Percentiles rank a stretch among this genome's conserved stretches.
Evolutionary conservation across 1,139 yeast genomes (phyloP).

Genomic region (Lodderomyces jiufengensis): DNA sequence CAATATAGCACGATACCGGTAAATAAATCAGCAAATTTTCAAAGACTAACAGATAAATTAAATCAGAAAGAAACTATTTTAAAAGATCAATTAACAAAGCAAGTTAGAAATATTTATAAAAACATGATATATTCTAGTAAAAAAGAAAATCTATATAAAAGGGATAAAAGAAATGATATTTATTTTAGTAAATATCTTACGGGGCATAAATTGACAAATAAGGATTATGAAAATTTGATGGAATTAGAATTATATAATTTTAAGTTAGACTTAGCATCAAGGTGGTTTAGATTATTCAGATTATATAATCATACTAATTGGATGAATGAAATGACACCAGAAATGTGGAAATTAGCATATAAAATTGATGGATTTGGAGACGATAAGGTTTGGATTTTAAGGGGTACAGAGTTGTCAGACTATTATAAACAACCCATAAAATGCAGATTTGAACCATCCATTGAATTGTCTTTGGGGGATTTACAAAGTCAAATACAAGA

Average conservation of each 20-base stretch:
- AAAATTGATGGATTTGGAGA: constrained; percentile 34
- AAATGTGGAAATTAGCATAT: constrained; percentile 36
- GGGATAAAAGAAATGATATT: constrained; percentile 17
- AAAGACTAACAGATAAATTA: background rate
- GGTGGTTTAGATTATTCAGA: constrained; percentile 38
- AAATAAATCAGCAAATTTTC: constrained; percentile 5
- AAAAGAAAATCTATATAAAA: constrained; percentile 21
- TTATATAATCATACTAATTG: constrained; percentile 18
- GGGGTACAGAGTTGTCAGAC: constrained; percentile 20
- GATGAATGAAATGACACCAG: constrained; percentile 23
- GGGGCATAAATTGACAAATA: constrained; percentile 21
- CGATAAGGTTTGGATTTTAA: constrained; percentile 29
- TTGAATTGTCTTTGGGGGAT: constrained; percentile 4
- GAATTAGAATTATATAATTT: constrained; percentile 31
- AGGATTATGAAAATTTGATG: constrained; percentile 41
- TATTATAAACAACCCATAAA: constrained; percentile 14
- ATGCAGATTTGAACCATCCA: constrained; percentile 9
- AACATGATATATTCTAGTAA: constrained; percentile 22
- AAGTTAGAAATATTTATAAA: constrained; percentile 28
- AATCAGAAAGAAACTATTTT: background rate
- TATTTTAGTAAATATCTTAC: constrained; percentile 18
- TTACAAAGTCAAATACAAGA: constrained; percentile 5
- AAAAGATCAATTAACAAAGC: constrained; percentile 13
- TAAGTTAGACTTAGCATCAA: constrained; percentile 38
- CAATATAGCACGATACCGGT: constrained; percentile 9